Conservation (phyloP, 441 rosid species). For the Gossypium lobatum region DNA sequence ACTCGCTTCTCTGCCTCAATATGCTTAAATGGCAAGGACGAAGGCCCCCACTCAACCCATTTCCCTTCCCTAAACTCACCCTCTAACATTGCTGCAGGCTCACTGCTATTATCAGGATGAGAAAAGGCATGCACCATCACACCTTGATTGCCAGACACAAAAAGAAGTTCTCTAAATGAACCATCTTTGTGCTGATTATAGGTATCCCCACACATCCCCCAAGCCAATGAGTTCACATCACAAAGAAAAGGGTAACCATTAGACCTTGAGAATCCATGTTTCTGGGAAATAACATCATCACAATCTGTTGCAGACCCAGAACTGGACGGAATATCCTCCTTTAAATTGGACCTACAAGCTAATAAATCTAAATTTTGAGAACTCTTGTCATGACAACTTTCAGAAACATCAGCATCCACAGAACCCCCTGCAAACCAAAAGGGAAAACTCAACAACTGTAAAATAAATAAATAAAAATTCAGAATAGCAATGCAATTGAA, state of each 20-base stretch:
- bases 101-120: constrained; percentile 31
- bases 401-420: constrained; percentile 28
- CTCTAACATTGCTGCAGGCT: constrained; percentile 22
- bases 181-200: constrained; percentile 56
- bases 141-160: constrained; percentile 59
- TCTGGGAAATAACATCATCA: constrained; percentile 37
- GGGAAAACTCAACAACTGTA: background rate
- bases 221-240: constrained; percentile 77
- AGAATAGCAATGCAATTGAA: background rate
- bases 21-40: constrained; percentile 21
- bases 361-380: constrained; percentile 32
- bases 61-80: constrained; percentile 54
- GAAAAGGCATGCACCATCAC: constrained; percentile 88
- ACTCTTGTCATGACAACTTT: constrained; percentile 24
- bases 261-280: constrained; percentile 30
- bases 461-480: background rate
- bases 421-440: constrained; percentile 38
- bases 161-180: constrained; percentile 70
- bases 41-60: constrained; percentile 96
- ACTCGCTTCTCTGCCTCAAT: constrained; percentile 19
- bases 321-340: constrained; percentile 34
- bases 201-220: constrained; percentile 82
- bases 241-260: constrained; percentile 44
- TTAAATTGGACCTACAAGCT: constrained; percentile 39
- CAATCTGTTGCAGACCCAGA: constrained; percentile 46